phyloP scores from a whole-genome alignment of 2,329 filamentous ascomycete genomes.

The Alternaria brassicicola region DNA sequence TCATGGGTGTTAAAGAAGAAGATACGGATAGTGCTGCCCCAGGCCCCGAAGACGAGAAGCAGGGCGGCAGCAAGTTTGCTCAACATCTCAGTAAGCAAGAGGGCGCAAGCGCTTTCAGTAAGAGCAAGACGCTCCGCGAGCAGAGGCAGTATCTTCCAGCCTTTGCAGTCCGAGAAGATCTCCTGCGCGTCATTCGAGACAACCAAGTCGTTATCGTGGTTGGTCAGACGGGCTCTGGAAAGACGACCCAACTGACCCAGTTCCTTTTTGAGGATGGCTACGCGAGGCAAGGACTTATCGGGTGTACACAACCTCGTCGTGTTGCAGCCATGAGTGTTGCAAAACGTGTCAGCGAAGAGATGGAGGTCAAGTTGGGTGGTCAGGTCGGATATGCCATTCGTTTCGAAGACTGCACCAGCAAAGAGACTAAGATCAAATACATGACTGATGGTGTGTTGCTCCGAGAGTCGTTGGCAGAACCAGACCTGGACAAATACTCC shows the following conservation, averaged over 20 bases:
- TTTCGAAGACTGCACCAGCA: constrained; percentile 97
- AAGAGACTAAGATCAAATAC: constrained; percentile 95
- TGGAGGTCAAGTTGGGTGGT: constrained; percentile 89
- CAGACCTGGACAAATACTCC: constrained; percentile 92
- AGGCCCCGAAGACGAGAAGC: constrained; percentile 71
- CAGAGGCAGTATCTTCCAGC: constrained; percentile 93
- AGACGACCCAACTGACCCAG: constrained; percentile 96
- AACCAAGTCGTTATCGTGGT: constrained; percentile 98
- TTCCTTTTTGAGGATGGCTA: constrained; percentile 97
- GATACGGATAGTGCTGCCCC: constrained; percentile 85
- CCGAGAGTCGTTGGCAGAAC: constrained; percentile 89
- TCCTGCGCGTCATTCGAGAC: constrained; percentile 89
- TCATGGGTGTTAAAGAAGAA: constrained; percentile 95
- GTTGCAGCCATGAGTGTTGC: constrained; percentile 99
- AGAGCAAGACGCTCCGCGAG: constrained; percentile 86
- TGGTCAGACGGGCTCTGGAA: constrained; percentile 95
- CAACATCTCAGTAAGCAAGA: constrained; percentile 87
- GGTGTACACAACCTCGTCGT: constrained; percentile 93
- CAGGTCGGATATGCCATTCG: constrained; percentile 96
- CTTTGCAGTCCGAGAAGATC: constrained; percentile 93
- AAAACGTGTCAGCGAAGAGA: constrained; percentile 97
- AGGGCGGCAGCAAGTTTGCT: constrained; percentile 78
- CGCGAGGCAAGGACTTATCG: constrained; percentile 84
- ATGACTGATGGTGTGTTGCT: constrained; percentile 98
- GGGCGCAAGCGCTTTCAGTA: constrained; percentile 85